A percentile compares a stretch with the other conserved stretches of the same genome.
These are phyloP conservation scores for Coprinopsis cinerea DNA, from an alignment of 768 basidiomycete species.

Conservation along the genomic window DNA sequence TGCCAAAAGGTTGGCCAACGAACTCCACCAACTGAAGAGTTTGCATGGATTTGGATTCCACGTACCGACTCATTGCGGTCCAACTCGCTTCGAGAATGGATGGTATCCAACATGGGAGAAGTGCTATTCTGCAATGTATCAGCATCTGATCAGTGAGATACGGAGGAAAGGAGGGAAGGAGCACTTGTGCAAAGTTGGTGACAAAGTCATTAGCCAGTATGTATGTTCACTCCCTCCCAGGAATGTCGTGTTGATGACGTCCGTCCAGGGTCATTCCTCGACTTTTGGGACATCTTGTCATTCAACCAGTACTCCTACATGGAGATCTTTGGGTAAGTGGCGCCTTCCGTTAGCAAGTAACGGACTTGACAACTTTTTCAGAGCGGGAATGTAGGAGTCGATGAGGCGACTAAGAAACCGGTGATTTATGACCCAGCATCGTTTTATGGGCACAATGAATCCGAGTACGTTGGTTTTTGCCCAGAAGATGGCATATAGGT, in stretches of 20 bases:
- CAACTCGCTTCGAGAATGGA: conserved; percentile 63
- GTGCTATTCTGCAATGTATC: conserved; percentile 59
- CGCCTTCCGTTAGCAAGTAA: background rate
- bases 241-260: background rate
- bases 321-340: conserved; percentile 75
- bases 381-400: conserved; percentile 72
- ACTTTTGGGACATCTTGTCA: conserved; percentile 44
- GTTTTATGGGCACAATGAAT: conserved; percentile 77
- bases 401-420: conserved; percentile 46
- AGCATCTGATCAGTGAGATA: conserved; percentile 47
- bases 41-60: conserved; percentile 59
- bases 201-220: conserved; percentile 28
- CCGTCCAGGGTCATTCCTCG: conserved; percentile 61
- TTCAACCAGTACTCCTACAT: conserved; percentile 67
- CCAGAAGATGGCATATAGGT: background rate
- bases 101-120: conserved; percentile 70
- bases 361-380: conserved; percentile 18
- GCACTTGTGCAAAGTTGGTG: conserved; percentile 10
- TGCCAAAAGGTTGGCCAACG: conserved; percentile 57
- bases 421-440: conserved; percentile 76
- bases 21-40: conserved; percentile 56
- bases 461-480: conserved; percentile 64
- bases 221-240: conserved; percentile 14
- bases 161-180: conserved; percentile 41
- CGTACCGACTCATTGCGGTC: conserved; percentile 73